phyloP scores from a whole-genome alignment of 331 rosid genomes.

The Rhamnella rubrinervis region DNA sequence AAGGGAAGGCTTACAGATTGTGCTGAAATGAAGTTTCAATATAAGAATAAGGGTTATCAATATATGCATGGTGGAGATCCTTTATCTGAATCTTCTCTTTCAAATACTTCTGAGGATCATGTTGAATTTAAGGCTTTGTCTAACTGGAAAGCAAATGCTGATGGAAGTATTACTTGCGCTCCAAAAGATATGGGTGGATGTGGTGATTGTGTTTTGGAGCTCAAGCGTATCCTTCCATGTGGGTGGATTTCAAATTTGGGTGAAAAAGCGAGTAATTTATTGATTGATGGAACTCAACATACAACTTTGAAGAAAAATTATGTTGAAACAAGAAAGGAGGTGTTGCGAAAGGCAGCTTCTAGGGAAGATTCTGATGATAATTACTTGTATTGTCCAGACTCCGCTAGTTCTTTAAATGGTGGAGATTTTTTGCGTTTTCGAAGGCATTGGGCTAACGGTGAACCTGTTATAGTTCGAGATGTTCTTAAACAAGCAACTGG shows the following conservation, averaged over 20 bases:
- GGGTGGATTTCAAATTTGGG: slow-evolving; percentile 56
- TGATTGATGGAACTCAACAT: slow-evolving; percentile 20
- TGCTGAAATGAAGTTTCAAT: slow-evolving; percentile 51
- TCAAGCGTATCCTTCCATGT: slow-evolving; percentile 52
- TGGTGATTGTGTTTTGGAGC: slow-evolving; percentile 45
- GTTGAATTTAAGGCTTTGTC: slow-evolving; percentile 11
- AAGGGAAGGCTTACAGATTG: slow-evolving; percentile 45
- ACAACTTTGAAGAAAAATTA: slow-evolving; percentile 22
- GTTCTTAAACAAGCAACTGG: slow-evolving; percentile 61
- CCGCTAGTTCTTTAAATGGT: slow-evolving; percentile 29
- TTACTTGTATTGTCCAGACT: slow-evolving; percentile 43
- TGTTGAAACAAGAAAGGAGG: slow-evolving; percentile 24
- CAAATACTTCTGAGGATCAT: slow-evolving; percentile 26
- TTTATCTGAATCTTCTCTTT: slow-evolving; percentile 24
- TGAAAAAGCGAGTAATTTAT: slow-evolving; percentile 36
- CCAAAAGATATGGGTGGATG: slow-evolving; percentile 66
- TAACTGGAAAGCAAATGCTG: slow-evolving; percentile 44
- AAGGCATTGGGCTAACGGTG: slow-evolving; percentile 66
- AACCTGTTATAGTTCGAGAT: slow-evolving; percentile 68
- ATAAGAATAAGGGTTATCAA: slow-evolving; percentile 54
- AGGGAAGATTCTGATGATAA: slow-evolving; percentile 43
- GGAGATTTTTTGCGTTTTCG: slow-evolving; percentile 41
- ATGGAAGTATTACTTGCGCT: slow-evolving; percentile 56
- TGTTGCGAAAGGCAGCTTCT: slow-evolving; percentile 42
- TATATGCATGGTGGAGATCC: slow-evolving; percentile 79